Evolutionary conservation across 805 yeast genomes (phyloP).

Genomic region (Peterozyma toletana): DNA sequence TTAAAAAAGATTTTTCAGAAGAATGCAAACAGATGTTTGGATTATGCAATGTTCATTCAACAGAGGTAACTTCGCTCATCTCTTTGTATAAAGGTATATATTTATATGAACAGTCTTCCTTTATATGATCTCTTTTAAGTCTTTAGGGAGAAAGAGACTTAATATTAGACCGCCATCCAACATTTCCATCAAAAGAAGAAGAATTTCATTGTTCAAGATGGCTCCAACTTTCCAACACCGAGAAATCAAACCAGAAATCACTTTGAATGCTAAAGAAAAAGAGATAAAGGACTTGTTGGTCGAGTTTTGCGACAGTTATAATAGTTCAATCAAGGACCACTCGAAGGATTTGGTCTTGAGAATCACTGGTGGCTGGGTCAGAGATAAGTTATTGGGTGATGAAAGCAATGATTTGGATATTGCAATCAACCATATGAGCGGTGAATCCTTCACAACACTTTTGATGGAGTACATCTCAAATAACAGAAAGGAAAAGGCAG

Average conservation of each 20-base stretch:
- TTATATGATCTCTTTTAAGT: no score
- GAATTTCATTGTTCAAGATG: neutral
- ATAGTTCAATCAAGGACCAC: slow-evolving; percentile 16
- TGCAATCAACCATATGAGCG: slow-evolving; percentile 79
- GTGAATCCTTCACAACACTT: slow-evolving; percentile 74
- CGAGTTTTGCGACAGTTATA: slow-evolving; percentile 32
- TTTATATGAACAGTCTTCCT: no score
- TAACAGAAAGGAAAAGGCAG: slow-evolving; percentile 10
- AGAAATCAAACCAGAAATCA: slow-evolving; percentile 13
- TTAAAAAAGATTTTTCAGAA: no score
- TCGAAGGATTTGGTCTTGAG: slow-evolving; percentile 43
- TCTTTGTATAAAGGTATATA: no score
- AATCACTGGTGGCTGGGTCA: slow-evolving; percentile 98
- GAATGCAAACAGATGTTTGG: no score
- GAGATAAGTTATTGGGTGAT: slow-evolving; percentile 82
- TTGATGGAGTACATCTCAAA: slow-evolving; percentile 42
- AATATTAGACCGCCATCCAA: no score
- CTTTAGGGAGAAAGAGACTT: no score
- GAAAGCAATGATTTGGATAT: slow-evolving; percentile 86
- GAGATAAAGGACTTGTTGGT: slow-evolving; percentile 31
- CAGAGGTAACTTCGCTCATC: no score
- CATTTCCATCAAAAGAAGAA: no score
- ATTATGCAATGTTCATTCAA: no score
- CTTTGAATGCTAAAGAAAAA: slow-evolving; percentile 32
- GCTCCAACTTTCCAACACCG: slow-evolving; percentile 1